phyloP scores from a whole-genome alignment of 2,329 filamentous ascomycete genomes.

The Magnaporthiopsis incrustans region DNA sequence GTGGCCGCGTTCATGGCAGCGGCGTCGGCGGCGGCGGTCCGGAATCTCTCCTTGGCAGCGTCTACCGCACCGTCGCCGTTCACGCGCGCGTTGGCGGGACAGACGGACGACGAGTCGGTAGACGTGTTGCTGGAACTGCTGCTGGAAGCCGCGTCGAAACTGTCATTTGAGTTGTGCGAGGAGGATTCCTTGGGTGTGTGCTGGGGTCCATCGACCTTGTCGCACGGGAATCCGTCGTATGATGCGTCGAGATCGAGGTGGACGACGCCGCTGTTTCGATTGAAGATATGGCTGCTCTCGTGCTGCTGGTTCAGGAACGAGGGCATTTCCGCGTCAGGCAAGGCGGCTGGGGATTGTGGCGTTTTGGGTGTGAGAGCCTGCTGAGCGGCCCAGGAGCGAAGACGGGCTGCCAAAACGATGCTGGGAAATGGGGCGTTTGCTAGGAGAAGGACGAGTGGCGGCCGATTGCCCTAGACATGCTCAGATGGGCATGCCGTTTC shows the following conservation, averaged over 20 bases:
- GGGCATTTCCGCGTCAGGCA: slow-evolving; percentile 34
- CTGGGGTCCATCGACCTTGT: slow-evolving; percentile 24
- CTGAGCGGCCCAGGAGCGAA: neutral
- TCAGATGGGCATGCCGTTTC: slow-evolving; percentile 2
- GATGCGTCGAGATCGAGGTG: slow-evolving; percentile 32
- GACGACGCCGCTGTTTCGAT: slow-evolving; percentile 33
- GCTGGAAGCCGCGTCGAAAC: slow-evolving; percentile 45
- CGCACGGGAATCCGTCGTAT: slow-evolving; percentile 21
- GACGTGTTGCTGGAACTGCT: slow-evolving; percentile 40
- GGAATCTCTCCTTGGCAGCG: slow-evolving; percentile 13
- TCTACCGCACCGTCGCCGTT: slow-evolving; percentile 31
- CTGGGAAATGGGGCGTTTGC: neutral
- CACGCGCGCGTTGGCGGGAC: slow-evolving; percentile 15
- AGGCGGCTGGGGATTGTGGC: slow-evolving; percentile 1
- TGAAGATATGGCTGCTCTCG: slow-evolving; percentile 33
- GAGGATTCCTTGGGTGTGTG: slow-evolving; percentile 12
- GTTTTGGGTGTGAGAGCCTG: neutral
- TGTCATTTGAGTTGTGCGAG: slow-evolving; percentile 38
- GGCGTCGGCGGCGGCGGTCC: slow-evolving; percentile 16
- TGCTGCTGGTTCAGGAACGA: slow-evolving; percentile 39
- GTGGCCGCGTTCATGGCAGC: slow-evolving; percentile 32
- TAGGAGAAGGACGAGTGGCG: slow-evolving; percentile 1
- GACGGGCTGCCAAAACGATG: neutral
- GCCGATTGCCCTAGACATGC: slow-evolving; percentile 8
- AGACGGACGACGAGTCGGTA: slow-evolving; percentile 1